Percentiles rank a stretch among this genome's conserved stretches.
Conservation (phyloP, 164 flowering plant genomes). For the Stephania yunnanensis region DNA sequence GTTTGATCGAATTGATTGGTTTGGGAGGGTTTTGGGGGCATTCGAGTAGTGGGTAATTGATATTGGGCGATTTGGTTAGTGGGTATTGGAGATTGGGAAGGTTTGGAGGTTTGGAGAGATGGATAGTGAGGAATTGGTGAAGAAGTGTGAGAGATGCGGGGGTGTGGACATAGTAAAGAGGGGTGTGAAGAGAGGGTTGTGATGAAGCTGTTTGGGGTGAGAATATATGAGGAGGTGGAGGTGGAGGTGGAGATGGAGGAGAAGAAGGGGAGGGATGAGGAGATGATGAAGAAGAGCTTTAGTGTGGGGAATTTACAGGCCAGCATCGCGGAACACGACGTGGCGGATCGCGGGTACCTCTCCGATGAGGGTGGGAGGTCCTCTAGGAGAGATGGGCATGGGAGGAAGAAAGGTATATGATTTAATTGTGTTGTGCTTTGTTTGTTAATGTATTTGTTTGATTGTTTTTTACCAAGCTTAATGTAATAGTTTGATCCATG, state of each 20-base stretch:
- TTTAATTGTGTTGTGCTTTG: background rate
- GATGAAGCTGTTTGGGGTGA: slow-evolving; percentile 36
- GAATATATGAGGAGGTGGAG: slow-evolving; percentile 7
- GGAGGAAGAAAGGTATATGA: slow-evolving; percentile 25
- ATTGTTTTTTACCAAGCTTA: background rate
- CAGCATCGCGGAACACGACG: background rate
- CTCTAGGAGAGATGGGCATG: slow-evolving; percentile 8
- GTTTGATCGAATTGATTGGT: background rate
- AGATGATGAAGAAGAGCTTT: slow-evolving; percentile 31
- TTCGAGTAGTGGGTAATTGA: too few species aligned
- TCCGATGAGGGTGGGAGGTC: slow-evolving; percentile 22
- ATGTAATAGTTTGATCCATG: too few species aligned
- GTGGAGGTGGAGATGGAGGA: slow-evolving; percentile 11
- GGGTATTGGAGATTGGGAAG: too few species aligned
- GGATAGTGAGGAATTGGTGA: slow-evolving; percentile 12
- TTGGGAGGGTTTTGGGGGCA: background rate
- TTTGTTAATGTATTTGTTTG: background rate
- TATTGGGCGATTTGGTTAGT: too few species aligned
- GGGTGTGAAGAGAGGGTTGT: slow-evolving; percentile 30
- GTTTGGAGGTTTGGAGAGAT: background rate
- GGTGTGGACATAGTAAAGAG: slow-evolving; percentile 44
- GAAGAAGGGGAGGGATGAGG: slow-evolving; percentile 24
- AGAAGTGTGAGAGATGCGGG: slow-evolving; percentile 44
- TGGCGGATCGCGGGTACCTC: slow-evolving; percentile 27
- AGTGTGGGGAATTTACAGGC: slow-evolving; percentile 40